Evolutionary conservation across 176 grass and related monocot genomes (phyloP).

Genomic region (Leersia perrieri): DNA sequence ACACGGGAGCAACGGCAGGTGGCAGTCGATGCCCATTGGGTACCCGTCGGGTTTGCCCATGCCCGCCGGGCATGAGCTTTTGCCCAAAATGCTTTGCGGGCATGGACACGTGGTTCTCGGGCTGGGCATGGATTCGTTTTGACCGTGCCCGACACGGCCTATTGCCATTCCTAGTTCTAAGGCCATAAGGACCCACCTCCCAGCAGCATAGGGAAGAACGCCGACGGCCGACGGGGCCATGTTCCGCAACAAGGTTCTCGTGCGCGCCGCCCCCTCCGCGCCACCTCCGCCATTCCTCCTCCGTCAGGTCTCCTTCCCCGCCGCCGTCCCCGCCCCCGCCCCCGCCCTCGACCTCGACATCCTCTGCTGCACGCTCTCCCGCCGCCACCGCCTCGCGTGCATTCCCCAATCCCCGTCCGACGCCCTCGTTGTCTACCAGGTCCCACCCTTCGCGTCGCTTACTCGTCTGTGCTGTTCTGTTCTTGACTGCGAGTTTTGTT

Average conservation of each 20-base stretch:
- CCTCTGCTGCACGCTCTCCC: conserved; percentile 75
- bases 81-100: too few relatives aligned
- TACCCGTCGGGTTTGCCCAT: too few relatives aligned
- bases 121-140: too few relatives aligned
- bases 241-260: conserved; percentile 73
- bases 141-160: too few relatives aligned
- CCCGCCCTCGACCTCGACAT: conserved; percentile 49
- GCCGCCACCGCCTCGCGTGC: conserved; percentile 62
- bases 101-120: too few relatives aligned
- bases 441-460: not conserved
- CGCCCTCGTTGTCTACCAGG: conserved; percentile 66
- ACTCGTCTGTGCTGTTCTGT: not conserved
- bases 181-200: too few relatives aligned
- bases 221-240: not conserved
- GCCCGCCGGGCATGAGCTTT: too few relatives aligned
- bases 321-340: not conserved
- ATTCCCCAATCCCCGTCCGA: conserved; percentile 42
- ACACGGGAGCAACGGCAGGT: too few relatives aligned
- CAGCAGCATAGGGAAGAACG: too few relatives aligned
- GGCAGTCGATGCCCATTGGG: too few relatives aligned
- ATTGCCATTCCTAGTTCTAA: too few relatives aligned
- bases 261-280: conserved; percentile 38
- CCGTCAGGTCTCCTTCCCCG: conserved; percentile 37
- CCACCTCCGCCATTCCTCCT: conserved; percentile 36
- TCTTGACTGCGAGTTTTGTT: not conserved